Base-by-base conservation (phyloP, 2,329 filamentous ascomycete genomes). In the Xylaria sp. region DNA sequence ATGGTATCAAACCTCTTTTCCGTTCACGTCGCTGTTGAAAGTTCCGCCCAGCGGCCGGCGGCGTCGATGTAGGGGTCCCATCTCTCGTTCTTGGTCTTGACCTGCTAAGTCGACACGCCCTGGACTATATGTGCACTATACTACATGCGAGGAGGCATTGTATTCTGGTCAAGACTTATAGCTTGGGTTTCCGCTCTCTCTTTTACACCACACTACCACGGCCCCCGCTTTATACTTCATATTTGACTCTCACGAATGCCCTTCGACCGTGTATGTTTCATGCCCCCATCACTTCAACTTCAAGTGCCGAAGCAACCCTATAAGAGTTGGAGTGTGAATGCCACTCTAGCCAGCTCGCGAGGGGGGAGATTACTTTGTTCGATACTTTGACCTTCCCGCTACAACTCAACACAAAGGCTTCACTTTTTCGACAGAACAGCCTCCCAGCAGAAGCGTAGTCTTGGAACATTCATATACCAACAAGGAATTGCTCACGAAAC, bases 201-300 rank as follows among this genome's bases (percentile, higher is more conserved):
- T 58, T 57, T 54, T 47, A 61, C 49, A 51, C 49, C 25, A 31
- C 49, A 13, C 27, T 51, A 4, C 63, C 57, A 50, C 65, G 29
- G 5, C 33, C 57, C 61, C 60, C 61, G 58, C 57, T 69, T 65
- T 60, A 65, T 67, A 67, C 61, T 68, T 73, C 69, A 69, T 68
- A 71, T 71, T 70, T 70, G 55, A 61, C 64, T 68, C 54, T 65
- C 56, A 53, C 65, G 54, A 54, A 67, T 58, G 55, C 63, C 66
- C 64, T 45, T 66, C 54, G 13, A 56, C 31, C 61, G 61, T 66
- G 25, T 58, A 66, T 62, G 65, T 66, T 67, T 61, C 49, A 57
- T 68, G 56, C 27, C 67, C 61, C 53, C 54, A 39, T 51, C 59
- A 45, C 63, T 63, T 53, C 50, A 50, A 57, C 42, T 57, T 39